Evolutionary conservation across 148 eudicot genomes (phyloP), one percentile per base, ranked within the genome.

Genomic region (Salicornia ramosissima): DNA sequence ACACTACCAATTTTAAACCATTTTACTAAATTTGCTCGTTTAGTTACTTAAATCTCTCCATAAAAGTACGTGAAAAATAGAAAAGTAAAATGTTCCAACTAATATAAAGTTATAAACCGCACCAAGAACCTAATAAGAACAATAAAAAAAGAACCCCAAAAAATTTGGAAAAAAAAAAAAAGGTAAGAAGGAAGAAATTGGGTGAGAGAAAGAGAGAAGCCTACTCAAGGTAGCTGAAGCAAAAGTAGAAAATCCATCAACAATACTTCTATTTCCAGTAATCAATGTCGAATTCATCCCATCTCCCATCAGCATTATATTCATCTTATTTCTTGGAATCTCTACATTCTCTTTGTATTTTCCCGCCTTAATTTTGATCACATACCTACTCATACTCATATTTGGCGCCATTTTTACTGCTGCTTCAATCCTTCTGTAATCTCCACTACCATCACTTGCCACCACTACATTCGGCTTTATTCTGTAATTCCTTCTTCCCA

Each of bases 201-300:
- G 18, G 2, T n/a, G n/a, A 15, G 29, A 64, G 64, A 60, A 21
- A 49, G 46, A 47, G n/a, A 40, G 9, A 33, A 0, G 60, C 82
- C 8, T 83, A 88, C 92, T 82, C 33, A 88, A 61, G 12, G 89
- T 88, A 0, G 92, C 92, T 12, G 87, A 83, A 28, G 71, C 65
- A 61, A 83, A 89, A 43, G 91, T 83, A 53, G 89, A 85, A 65
- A 61, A 87, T 1, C 96, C 96, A 47, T 85, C 87, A 18, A 70
- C 79, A 52, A 83, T 77, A 31, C 78, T 83, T 68, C 82, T 82
- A 0, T 79, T 80, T 11, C 89, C 87, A 2, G 73, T 83, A 74
- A 89, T 83, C 15, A 87, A 71, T 14, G 91, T 89, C 15, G 79
- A 68, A 65, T 83, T 84, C 76, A 87, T 79, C 28, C 91, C 88